phyloP scores from a whole-genome alignment of 495 filamentous ascomycete species.

The Glonium stellatum region DNA sequence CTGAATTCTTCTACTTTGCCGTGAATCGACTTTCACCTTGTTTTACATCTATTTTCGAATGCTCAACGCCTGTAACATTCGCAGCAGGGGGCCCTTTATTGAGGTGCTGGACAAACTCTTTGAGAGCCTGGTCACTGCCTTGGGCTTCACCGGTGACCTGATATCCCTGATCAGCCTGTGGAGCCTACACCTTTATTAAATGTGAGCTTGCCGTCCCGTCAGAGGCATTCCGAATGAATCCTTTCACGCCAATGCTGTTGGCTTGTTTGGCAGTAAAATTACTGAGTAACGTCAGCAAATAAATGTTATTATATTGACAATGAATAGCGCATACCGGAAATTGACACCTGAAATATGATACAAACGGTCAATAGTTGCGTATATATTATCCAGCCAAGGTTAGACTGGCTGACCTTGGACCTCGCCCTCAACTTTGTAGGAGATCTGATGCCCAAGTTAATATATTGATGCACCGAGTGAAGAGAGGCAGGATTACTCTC shows the following conservation, averaged over 20 bases:
- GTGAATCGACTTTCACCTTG: slow-evolving; percentile 59
- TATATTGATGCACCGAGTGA: background rate
- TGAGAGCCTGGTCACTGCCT: slow-evolving; percentile 55
- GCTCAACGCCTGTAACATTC: slow-evolving; percentile 65
- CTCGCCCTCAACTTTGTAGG: slow-evolving; percentile 34
- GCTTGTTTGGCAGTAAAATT: slow-evolving; percentile 68
- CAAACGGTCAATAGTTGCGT: background rate
- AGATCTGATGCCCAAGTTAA: slow-evolving; percentile 23
- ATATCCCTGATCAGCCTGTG: too few relatives aligned
- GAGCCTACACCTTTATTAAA: too few relatives aligned
- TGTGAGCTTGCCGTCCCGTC: slow-evolving; percentile 56
- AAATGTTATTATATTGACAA: background rate
- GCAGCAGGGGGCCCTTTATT: slow-evolving; percentile 63
- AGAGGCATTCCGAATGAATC: slow-evolving; percentile 70
- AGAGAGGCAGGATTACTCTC: slow-evolving; percentile 9
- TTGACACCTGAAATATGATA: slow-evolving; percentile 11
- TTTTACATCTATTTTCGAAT: slow-evolving; percentile 52
- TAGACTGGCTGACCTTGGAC: slow-evolving; percentile 31
- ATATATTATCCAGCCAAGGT: background rate
- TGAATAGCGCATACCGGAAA: slow-evolving; percentile 15
- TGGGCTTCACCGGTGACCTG: slow-evolving; percentile 91
- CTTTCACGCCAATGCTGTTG: slow-evolving; percentile 56
- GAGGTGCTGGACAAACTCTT: slow-evolving; percentile 67
- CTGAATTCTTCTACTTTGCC: background rate
- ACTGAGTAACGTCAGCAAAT: slow-evolving; percentile 36